These are phyloP conservation scores for Akanthomyces lecanii DNA, from an alignment of 2,329 filamentous ascomycete species.

Conservation along the genomic window DNA sequence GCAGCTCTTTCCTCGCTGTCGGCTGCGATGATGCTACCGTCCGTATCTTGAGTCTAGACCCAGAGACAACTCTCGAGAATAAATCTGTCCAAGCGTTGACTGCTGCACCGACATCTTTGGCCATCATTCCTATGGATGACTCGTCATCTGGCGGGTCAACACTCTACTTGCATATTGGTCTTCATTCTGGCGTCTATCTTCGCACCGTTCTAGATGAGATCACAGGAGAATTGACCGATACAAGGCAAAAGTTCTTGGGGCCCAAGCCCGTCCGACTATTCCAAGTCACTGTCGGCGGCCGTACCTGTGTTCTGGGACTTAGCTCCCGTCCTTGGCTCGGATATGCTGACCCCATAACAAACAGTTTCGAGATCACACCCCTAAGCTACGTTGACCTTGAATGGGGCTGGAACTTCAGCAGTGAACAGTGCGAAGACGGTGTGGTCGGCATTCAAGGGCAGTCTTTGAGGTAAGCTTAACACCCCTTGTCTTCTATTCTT, in stretches of 20 bases:
- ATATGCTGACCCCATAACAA: conserved; percentile 82
- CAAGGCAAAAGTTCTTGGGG: conserved; percentile 88
- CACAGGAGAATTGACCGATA: conserved; percentile 92
- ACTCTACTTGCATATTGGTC: conserved; percentile 90
- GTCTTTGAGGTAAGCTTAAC: conserved; percentile 67
- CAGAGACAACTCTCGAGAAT: conserved; percentile 84
- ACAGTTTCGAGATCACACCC: conserved; percentile 87
- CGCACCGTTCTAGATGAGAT: conserved; percentile 92
- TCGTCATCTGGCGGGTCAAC: conserved; percentile 84
- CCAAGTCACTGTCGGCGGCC: conserved; percentile 80
- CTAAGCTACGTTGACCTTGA: conserved; percentile 84
- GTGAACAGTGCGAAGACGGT: conserved; percentile 87
- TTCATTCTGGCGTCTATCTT: conserved; percentile 93
- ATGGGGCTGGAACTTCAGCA: conserved; percentile 95
- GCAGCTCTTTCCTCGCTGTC: conserved; percentile 91
- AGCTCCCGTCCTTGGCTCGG: conserved; percentile 96
- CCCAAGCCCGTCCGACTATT: conserved; percentile 87
- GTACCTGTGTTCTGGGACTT: conserved; percentile 80
- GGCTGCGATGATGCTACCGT: conserved; percentile 97
- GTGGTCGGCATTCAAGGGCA: conserved; percentile 92
- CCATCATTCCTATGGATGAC: conserved; percentile 94
- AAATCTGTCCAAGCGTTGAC: conserved; percentile 93
- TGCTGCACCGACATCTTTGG: conserved; percentile 80
- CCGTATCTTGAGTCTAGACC: conserved; percentile 83
- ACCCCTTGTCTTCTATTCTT: conserved; percentile 27